Conservation (phyloP, 2,329 filamentous ascomycete genomes). For the Nakataea oryzae region DNA sequence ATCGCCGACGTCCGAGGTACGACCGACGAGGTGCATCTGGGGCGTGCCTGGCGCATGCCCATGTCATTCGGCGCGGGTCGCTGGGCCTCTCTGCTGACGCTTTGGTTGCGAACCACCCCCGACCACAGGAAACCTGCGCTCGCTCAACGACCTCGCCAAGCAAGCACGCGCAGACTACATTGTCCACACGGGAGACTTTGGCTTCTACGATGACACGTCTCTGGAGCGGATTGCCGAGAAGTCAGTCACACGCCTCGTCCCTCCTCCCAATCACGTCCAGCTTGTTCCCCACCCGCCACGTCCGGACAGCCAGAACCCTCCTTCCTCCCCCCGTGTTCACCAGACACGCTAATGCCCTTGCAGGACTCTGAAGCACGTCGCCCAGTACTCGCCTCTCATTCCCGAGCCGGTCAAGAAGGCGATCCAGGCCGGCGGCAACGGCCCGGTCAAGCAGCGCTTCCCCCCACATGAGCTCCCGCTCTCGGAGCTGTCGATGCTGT, state of each 20-base stretch:
- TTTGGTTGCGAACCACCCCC: background rate
- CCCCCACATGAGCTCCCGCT: conserved; percentile 73
- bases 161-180: conserved; percentile 94
- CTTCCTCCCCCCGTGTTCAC: background rate
- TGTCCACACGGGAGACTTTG: conserved; percentile 97
- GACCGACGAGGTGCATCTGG: conserved; percentile 9
- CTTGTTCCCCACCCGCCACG: background rate
- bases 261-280: background rate
- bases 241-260: conserved; percentile 49
- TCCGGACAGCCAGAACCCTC: background rate
- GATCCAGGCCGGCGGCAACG: conserved; percentile 51
- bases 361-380: conserved; percentile 95
- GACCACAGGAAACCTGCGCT: conserved; percentile 77
- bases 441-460: conserved; percentile 80
- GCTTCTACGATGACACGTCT: conserved; percentile 95
- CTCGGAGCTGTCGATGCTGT: conserved; percentile 82
- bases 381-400: conserved; percentile 93
- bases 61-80: background rate
- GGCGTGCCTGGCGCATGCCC: background rate
- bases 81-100: background rate
- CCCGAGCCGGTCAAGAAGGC: conserved; percentile 64
- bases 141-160: conserved; percentile 91
- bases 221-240: conserved; percentile 97
- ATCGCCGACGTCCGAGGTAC: conserved; percentile 64
- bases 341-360: conserved; percentile 4